phyloP scores from a whole-genome alignment of 2,329 filamentous ascomycete genomes.

The Colletotrichum liriopes region DNA sequence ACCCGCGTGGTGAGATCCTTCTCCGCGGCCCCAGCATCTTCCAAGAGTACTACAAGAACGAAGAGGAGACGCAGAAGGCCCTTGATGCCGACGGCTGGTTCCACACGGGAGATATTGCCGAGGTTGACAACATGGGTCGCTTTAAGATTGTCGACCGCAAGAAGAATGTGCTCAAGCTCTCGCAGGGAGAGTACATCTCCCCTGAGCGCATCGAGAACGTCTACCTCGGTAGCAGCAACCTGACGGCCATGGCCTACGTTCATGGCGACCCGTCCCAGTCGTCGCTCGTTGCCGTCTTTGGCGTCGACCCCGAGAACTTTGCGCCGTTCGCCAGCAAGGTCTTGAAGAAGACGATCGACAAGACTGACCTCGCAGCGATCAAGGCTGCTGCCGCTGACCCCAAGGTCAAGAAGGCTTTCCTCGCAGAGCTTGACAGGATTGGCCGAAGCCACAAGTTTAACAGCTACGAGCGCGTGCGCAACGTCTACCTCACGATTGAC shows the following conservation, averaged over 20 bases:
- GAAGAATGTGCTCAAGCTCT: slow-evolving; percentile 99
- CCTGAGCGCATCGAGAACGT: slow-evolving; percentile 98
- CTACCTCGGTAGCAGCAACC: slow-evolving; percentile 84
- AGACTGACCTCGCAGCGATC: slow-evolving; percentile 77
- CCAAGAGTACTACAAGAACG: slow-evolving; percentile 90
- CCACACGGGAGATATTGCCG: slow-evolving; percentile 92
- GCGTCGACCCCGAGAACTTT: slow-evolving; percentile 88
- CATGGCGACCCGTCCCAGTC: slow-evolving; percentile 91
- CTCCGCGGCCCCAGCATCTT: slow-evolving; percentile 87
- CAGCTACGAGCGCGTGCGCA: slow-evolving; percentile 87
- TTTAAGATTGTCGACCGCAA: slow-evolving; percentile 95
- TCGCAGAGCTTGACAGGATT: slow-evolving; percentile 84
- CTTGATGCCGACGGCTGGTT: slow-evolving; percentile 96
- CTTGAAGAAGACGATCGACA: slow-evolving; percentile 76
- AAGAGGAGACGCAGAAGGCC: slow-evolving; percentile 86
- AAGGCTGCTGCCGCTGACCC: slow-evolving; percentile 77
- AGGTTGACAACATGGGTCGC: slow-evolving; percentile 87
- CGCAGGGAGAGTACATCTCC: slow-evolving; percentile 98
- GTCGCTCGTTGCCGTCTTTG: slow-evolving; percentile 88
- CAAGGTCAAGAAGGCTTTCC: slow-evolving; percentile 80
- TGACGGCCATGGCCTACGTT: slow-evolving; percentile 86
- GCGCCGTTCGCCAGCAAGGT: slow-evolving; percentile 85
- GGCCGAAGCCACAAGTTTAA: slow-evolving; percentile 91
- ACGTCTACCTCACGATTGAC: slow-evolving; percentile 83
- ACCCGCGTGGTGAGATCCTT: slow-evolving; percentile 91